Evolutionary conservation across 2,329 filamentous ascomycete genomes (phyloP).

Genomic region (Colletotrichum salicis): DNA sequence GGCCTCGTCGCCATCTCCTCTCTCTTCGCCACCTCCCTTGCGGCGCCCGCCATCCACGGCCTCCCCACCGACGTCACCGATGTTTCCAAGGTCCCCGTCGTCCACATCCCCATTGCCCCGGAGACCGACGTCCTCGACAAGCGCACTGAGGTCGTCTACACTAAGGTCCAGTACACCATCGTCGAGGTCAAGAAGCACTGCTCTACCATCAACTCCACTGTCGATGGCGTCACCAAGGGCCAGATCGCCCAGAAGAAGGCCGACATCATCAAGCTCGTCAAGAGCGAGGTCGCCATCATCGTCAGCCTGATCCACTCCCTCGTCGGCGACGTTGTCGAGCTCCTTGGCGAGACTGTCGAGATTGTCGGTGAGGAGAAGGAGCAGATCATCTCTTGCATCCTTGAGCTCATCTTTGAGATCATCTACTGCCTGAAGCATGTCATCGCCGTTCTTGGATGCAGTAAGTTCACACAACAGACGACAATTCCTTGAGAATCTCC

Average conservation of each 20-base stretch:
- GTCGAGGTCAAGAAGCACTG: conserved; percentile 31
- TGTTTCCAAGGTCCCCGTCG: background rate
- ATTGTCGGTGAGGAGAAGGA: conserved; percentile 32
- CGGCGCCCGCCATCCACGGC: conserved; percentile 12
- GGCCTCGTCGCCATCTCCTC: conserved; percentile 22
- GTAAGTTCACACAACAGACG: background rate
- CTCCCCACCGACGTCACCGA: background rate
- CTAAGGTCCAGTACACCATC: conserved; percentile 25
- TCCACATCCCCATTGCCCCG: background rate
- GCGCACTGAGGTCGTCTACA: conserved; percentile 20
- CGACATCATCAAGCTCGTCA: conserved; percentile 18
- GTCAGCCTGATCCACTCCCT: conserved; percentile 19
- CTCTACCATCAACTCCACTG: conserved; percentile 28
- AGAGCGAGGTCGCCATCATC: conserved; percentile 30
- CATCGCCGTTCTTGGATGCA: conserved; percentile 16
- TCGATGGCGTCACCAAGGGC: conserved; percentile 6
- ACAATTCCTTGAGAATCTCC: accelerated
- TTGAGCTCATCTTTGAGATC: conserved; percentile 30
- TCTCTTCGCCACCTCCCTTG: conserved; percentile 21
- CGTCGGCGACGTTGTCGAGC: conserved; percentile 8
- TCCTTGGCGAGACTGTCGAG: conserved; percentile 14
- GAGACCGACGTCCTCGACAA: background rate
- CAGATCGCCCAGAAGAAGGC: conserved; percentile 18
- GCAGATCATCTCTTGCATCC: conserved; percentile 18
- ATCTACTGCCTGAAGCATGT: conserved; percentile 21